phyloP scores from a whole-genome alignment of 352 stramenopile genomes.

The Thalassiosira gravida region DNA sequence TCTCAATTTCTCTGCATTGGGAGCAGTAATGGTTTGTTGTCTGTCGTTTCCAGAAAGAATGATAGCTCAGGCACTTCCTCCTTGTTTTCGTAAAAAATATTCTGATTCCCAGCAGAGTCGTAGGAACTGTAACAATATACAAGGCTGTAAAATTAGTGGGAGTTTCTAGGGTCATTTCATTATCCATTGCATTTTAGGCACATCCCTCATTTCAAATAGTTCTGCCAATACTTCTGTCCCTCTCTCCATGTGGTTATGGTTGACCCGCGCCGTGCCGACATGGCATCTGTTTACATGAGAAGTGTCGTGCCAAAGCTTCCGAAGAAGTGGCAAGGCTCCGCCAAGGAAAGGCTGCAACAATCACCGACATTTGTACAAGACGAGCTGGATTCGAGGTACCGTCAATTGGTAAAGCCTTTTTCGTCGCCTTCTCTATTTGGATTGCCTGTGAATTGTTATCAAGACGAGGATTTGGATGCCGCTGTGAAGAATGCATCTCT shows the following conservation, averaged over 20 bases:
- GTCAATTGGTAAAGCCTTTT: slow-evolving; percentile 64
- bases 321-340: slow-evolving; percentile 79
- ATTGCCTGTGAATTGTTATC: not conserved
- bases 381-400: slow-evolving; percentile 58
- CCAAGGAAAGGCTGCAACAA: slow-evolving; percentile 54
- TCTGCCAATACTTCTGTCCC: slow-evolving; percentile 75
- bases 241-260: slow-evolving; percentile 73
- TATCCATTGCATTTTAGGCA: no score
- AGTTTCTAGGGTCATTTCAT: no score
- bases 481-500: slow-evolving; percentile 87
- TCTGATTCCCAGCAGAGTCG: not conserved
- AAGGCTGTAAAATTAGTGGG: no score
- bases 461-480: slow-evolving; percentile 73
- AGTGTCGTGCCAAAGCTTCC: slow-evolving; percentile 76
- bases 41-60: slow-evolving; percentile 65
- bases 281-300: slow-evolving; percentile 67
- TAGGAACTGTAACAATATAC: not conserved
- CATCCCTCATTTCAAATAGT: no score
- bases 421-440: slow-evolving; percentile 7
- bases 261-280: slow-evolving; percentile 72
- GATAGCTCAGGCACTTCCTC: slow-evolving; percentile 1
- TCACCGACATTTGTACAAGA: slow-evolving; percentile 67
- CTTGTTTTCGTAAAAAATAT: not conserved
- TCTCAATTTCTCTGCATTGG: slow-evolving; percentile 82
- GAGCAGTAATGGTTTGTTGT: slow-evolving; percentile 79